A percentile compares a stretch with the other conserved stretches of the same genome.
Conservation (phyloP, 2,329 filamentous ascomycete genomes). For the Fusarium sublunatum region DNA sequence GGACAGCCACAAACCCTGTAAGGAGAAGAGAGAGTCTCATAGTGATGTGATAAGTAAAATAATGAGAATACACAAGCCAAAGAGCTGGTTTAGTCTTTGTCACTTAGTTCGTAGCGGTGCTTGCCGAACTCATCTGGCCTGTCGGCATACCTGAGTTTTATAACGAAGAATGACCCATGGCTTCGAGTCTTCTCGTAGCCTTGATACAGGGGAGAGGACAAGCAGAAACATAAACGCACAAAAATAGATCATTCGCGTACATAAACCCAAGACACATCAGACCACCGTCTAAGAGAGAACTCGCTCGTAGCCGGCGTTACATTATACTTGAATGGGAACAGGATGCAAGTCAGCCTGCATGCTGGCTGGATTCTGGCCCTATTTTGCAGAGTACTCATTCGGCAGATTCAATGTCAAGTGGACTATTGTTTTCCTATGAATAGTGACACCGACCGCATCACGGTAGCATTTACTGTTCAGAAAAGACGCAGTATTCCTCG, state of each 20-base stretch:
- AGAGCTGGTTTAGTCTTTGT: neutral
- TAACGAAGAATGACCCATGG: neutral
- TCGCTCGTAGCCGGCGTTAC: neutral
- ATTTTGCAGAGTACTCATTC: neutral
- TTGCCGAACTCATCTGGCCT: neutral
- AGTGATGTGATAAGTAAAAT: neutral
- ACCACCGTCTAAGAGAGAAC: neutral
- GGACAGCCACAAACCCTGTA: neutral
- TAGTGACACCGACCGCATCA: neutral
- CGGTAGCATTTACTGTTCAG: neutral
- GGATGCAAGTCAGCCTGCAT: neutral
- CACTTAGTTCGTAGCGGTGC: neutral
- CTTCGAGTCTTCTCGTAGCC: neutral
- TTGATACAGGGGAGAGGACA: neutral
- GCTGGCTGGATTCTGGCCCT: neutral
- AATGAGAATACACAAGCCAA: neutral
- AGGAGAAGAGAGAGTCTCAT: slow-evolving; percentile 2
- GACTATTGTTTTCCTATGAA: neutral
- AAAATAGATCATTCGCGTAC: neutral
- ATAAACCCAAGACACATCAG: neutral
- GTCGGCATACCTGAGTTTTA: neutral
- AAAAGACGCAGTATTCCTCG: neutral
- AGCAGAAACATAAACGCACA: neutral
- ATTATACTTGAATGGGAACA: neutral
- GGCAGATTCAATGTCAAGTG: neutral